Base-by-base conservation (phyloP, 768 basidiomycete genomes). In the Boletus speciosus region DNA sequence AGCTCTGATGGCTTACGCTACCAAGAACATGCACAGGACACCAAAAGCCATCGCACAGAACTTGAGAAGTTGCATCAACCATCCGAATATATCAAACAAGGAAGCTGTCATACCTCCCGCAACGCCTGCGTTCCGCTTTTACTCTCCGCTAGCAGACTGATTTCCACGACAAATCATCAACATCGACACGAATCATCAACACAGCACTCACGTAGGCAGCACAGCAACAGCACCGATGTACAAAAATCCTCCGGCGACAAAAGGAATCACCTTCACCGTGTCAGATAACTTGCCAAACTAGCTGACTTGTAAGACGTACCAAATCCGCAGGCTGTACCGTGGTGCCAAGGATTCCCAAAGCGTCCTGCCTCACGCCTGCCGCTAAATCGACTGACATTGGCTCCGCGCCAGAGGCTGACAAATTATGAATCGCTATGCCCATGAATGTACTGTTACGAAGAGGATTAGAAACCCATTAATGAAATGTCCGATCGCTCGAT, bases 201-300 rank as follows among this genome's bases (percentile, higher is more conserved):
- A 34, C 29, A 27, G 19, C 79, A 61, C 88, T 66, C 79, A 92
- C 90, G 88, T 90, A 62, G 93, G 93, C 55, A 94, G 74, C 56
- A 94, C 92, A 45, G 92, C 91, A 52, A 95, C 93, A 31, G 90
- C 90, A 27, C 92, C 93, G 66, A 96, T 94, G 72, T 94, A 95
- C 63, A 96, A 74, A 75, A 95, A 97, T 16, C 92, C 92, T 59
- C 91, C 91, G 34, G 91, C 90, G 42, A 92, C 90, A 66, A 90
- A 91, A 15, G 90, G 90, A 58, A 93, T 91, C 43, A 93, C 89
- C 90, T 92, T 60, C 56, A 51, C 32, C 57, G 35, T 40, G 51
- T 46, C 25, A 62, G 52, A 29, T 47, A 49, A 29, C 50, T 63
- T 61, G 46, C 35, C 49, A 53, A 52, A 51, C 61, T 6, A 40